Percentiles rank a stretch among this genome's conserved stretches.
phyloP scores from a whole-genome alignment of 2,329 filamentous ascomycete species.

The Cryphonectria carpinicola region DNA sequence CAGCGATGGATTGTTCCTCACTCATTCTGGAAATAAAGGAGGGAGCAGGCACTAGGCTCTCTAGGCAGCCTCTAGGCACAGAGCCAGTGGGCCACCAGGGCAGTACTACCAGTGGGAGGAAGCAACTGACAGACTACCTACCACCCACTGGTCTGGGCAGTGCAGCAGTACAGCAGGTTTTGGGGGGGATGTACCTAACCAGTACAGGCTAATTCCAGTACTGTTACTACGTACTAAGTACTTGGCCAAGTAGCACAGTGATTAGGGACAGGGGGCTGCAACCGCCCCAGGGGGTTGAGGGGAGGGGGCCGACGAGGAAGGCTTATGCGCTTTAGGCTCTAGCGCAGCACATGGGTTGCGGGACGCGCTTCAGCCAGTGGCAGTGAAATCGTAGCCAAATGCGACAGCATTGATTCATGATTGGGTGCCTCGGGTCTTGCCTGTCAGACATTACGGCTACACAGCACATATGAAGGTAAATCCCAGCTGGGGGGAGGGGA shows the following conservation, averaged over 20 bases:
- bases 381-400: conserved; percentile 6
- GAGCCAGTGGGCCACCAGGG: conserved; percentile 1
- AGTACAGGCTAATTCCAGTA: not conserved
- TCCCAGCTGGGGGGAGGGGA: not conserved
- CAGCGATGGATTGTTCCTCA: not conserved
- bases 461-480: not conserved
- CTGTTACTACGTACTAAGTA: not conserved
- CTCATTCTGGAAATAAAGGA: conserved; percentile 1
- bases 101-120: not conserved
- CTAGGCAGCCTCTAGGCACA: not conserved
- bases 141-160: not conserved
- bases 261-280: conserved; percentile 6
- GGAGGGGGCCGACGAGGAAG: not conserved
- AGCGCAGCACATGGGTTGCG: not conserved
- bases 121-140: not conserved
- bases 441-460: not conserved
- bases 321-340: conserved; percentile 7
- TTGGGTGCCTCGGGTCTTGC: not conserved
- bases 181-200: not conserved
- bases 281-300: not conserved
- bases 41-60: conserved; percentile 10
- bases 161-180: not conserved
- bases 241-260: too few relatives aligned
- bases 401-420: not conserved
- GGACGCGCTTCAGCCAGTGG: conserved; percentile 12